Percentiles rank a stretch among this genome's conserved stretches.
phyloP scores from a whole-genome alignment of 192 early-diverging fungal species.

The Oehlia diaphana region DNA sequence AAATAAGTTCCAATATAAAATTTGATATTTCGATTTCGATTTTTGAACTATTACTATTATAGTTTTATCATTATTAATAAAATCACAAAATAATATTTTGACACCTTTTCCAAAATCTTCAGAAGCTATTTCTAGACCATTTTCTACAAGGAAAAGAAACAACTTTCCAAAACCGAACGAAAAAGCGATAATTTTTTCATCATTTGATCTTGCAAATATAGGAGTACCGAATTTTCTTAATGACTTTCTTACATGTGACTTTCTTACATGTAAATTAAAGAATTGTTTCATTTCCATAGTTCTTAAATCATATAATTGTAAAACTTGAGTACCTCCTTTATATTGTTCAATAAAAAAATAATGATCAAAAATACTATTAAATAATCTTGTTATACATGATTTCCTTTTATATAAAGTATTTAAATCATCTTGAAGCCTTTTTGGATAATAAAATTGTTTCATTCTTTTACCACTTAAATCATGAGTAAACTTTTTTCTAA shows the following conservation, averaged over 20 bases:
- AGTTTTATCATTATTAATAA: not conserved
- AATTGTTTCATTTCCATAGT: not conserved
- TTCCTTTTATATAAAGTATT: not conserved
- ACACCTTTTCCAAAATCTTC: not conserved
- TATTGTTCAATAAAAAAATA: not conserved
- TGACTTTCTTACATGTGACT: no score
- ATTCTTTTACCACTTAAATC: not conserved
- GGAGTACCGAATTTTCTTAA: not conserved
- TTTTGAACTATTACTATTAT: not conserved
- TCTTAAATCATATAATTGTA: not conserved
- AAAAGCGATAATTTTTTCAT: not conserved
- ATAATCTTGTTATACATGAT: not conserved
- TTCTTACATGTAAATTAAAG: not conserved
- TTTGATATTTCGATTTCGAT: no score
- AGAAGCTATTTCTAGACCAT: not conserved
- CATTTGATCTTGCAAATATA: not conserved
- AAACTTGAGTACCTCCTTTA: not conserved
- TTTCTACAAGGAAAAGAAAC: not conserved
- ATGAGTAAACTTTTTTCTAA: not conserved
- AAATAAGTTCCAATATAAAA: not conserved
- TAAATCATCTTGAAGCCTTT: not conserved
- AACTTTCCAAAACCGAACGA: not conserved
- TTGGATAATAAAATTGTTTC: not conserved
- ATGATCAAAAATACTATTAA: not conserved
- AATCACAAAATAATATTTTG: not conserved